Evolutionary conservation across 2,329 filamentous ascomycete species (phyloP), one percentile per base, ranked within the genome.

Genomic region (Epichloe typhina): DNA sequence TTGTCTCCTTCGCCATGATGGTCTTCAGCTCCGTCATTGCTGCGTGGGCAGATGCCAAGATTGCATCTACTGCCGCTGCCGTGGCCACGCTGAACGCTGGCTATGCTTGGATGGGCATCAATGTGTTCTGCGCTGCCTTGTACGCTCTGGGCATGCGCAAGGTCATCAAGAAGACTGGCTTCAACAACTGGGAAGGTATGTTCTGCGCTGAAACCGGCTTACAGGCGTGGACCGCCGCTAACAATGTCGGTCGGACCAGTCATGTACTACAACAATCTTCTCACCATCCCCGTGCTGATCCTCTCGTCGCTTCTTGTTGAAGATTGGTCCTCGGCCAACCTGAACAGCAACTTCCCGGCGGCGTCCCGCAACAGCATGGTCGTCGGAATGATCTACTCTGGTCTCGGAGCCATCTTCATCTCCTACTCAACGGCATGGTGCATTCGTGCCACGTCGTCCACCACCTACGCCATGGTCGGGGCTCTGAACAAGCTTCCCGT

Each of bases 241-340:
- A 42, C 33, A 51, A 42, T 31, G 4, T 23, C 21, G 21, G 45
- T 73, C 60, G 70, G 63, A 7, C n/a, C 58, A 97, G 91, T 91
- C 64, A 98, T 97, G 93, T 97, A 93, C 74, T 98, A 98, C 78
- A 98, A 98, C 81, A 97, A 98, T 71, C 79, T 97, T 45, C 82
- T 98, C 58, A 95, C 90, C 52, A 95, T 98, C 56, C 93, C 93
- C 33, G 84, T 97, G 61, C 82, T 98, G 49, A 69, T 97, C 52
- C 66, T 88, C 59, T 82, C 83, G 66, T 94, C 91, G 36, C 73
- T 96, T 49, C 61, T 95, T 55, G 73, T 86, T 58, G 93, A 98
- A 68, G 88, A 97, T 72, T 98, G 93, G 93, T 95, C 90, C 5
- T 73, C 80, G 47, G 76, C 76, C 54, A 98, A 98, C 71, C 72